These are phyloP conservation scores for Aspergillus hiratsukae DNA, from an alignment of 2,329 filamentous ascomycete species.

Conservation along the genomic window DNA sequence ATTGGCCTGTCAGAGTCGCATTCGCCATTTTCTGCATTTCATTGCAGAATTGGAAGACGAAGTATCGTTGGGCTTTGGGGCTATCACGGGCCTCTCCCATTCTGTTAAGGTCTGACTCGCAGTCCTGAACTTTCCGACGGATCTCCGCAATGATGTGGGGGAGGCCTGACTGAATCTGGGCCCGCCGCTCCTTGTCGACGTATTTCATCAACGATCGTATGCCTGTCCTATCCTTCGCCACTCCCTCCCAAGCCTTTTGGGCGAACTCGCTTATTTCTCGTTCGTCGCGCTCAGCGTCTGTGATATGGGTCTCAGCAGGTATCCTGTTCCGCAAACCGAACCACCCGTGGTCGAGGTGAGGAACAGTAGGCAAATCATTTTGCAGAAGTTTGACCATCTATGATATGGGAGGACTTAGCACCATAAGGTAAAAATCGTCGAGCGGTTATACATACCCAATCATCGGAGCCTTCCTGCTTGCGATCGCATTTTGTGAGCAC, in stretches of 20 bases:
- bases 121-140: slow-evolving; percentile 3
- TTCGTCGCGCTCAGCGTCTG: slow-evolving; percentile 9
- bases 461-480: slow-evolving; percentile 11
- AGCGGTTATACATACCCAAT: slow-evolving; percentile 3
- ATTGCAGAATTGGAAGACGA: slow-evolving; percentile 9
- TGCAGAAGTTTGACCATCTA: slow-evolving; percentile 15
- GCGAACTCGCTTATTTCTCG: not conserved
- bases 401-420: not conserved
- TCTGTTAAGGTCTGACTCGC: not conserved
- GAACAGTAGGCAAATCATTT: slow-evolving; percentile 10
- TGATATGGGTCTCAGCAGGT: slow-evolving; percentile 1
- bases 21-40: slow-evolving; percentile 14
- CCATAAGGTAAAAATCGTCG: too few relatives aligned
- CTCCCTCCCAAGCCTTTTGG: not conserved
- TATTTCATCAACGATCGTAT: slow-evolving; percentile 11
- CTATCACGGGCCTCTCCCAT: slow-evolving; percentile 5
- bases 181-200: slow-evolving; percentile 12
- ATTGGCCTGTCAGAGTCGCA: slow-evolving; percentile 8
- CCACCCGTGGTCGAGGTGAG: slow-evolving; percentile 13
- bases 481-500: slow-evolving; percentile 13
- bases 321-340: slow-evolving; percentile 14
- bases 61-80: slow-evolving; percentile 6
- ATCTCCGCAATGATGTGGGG: slow-evolving; percentile 13
- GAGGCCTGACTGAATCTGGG: slow-evolving; percentile 11
- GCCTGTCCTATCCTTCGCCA: slow-evolving; percentile 6